A percentile compares a stretch with the other conserved stretches of the same genome.
phyloP scores from a whole-genome alignment of 768 basidiomycete genomes.

The Lanmaoa pseudosensibilis region DNA sequence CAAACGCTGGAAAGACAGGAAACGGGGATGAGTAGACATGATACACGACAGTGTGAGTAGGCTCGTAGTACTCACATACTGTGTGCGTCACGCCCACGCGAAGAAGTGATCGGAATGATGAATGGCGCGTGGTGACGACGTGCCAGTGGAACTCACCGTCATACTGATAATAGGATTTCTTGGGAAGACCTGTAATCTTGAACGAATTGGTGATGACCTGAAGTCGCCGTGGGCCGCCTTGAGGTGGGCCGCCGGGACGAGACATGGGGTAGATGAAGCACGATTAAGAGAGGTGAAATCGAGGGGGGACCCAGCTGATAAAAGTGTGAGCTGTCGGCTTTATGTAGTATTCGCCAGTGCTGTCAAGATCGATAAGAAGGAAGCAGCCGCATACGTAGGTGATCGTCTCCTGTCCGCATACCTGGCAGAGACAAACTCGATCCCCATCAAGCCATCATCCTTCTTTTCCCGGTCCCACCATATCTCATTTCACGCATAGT shows the following conservation, averaged over 20 bases:
- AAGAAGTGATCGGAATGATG: conserved; percentile 6
- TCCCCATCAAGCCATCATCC: too few relatives aligned
- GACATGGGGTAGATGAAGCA: conserved; percentile 21
- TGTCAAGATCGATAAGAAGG: conserved; percentile 27
- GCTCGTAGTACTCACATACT: conserved; percentile 28
- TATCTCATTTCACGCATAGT: not conserved
- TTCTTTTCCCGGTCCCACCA: too few relatives aligned
- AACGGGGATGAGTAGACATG: not conserved
- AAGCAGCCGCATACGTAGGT: not conserved
- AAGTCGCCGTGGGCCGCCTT: conserved; percentile 13
- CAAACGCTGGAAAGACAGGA: conserved; percentile 16
- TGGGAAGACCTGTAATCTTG: conserved; percentile 30
- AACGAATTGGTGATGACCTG: conserved; percentile 37
- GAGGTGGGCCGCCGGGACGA: conserved; percentile 17
- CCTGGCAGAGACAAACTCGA: not conserved
- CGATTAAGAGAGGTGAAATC: not conserved
- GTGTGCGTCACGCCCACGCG: not conserved
- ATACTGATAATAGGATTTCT: conserved; percentile 30
- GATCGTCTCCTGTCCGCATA: not conserved
- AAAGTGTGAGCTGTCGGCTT: not conserved
- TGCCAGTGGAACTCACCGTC: conserved; percentile 28
- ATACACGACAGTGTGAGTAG: not conserved
- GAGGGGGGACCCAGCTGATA: not conserved
- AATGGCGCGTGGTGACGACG: conserved; percentile 2
- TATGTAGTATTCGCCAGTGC: conserved; percentile 7